Base-by-base conservation (phyloP, 208 protist species). In the Acanthamoeba castellanii region DNA sequence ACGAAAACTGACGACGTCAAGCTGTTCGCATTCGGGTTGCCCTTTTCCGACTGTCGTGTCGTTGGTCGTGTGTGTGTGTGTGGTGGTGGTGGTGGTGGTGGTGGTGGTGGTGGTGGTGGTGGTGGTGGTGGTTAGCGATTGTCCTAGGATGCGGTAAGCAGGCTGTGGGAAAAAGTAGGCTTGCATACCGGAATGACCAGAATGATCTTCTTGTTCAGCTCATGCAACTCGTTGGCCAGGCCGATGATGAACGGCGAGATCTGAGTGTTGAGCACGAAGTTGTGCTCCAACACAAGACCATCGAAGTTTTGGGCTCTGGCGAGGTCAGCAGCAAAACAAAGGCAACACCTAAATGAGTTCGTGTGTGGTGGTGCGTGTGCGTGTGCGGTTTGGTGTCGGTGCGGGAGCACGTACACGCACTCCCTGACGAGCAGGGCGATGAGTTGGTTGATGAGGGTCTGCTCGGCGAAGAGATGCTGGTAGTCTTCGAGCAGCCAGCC, bases 401-500 rank as follows among this genome's bases (percentile, higher is more conserved):
- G 30, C 5, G 25, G 27, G 30, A 84, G n/a, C 25, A 52, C 87
- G 59, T 76, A 92, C 87, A 92, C 37, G 27, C 87, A 92, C 47
- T 92, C 87, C 4, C 87, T 50, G 37, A 92, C 87, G 18, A 92
- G 87, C 0, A 76, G 8, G 42, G 87, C 34, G 22, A 92, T 76
- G 64, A 92, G 64, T 25, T 92, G 61, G 25, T 76, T 92, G 87
- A 76, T 57, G 42, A 55, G 34, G 30, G 61, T 25, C 42, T 92
- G 61, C 11, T 92, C 87, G 22, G 32, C 16, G 20, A 90, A 47
- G 8, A 92, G 42, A 2, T 37, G 8, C 61, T 76, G 55, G 87
- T 92, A 92, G 61, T 92, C 87, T 37, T 92, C 87, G 11, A 92
- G 61, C n/a, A 74, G 16, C 87, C 87, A 92, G 16, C 87, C 87